Percentiles rank a stretch among this genome's conserved stretches.
These are phyloP conservation scores for Funneliformis mosseae DNA, from an alignment of 192 early-diverging fungal genomes.

Conservation along the genomic window DNA sequence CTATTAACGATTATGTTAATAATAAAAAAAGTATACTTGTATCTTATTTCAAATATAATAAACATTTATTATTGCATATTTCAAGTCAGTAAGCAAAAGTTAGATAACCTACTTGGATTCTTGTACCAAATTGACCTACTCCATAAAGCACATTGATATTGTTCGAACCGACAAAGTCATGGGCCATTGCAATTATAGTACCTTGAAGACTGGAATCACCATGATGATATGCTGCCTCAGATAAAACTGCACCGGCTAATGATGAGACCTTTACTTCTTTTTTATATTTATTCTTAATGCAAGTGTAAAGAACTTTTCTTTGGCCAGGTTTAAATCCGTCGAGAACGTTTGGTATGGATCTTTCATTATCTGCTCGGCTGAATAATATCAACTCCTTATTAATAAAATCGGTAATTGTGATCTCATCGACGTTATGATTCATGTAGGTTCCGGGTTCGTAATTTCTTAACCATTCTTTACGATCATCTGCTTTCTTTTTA, in stretches of 20 bases:
- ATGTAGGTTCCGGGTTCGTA: constrained; percentile 90
- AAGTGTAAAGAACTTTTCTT: constrained; percentile 89
- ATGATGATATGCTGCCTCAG: constrained; percentile 94
- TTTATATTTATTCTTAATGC: constrained; percentile 80
- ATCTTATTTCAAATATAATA: not conserved
- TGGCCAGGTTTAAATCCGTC: constrained; percentile 98
- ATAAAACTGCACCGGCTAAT: constrained; percentile 86
- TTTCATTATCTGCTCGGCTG: constrained; percentile 90
- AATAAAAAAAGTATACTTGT: not conserved
- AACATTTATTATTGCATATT: not conserved
- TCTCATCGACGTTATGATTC: constrained; percentile 76
- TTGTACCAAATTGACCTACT: constrained; percentile 89
- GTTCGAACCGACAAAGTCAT: constrained; percentile 95
- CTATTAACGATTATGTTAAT: constrained; percentile 30
- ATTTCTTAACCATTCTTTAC: constrained; percentile 89
- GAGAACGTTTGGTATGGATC: constrained; percentile 91
- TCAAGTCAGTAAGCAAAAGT: not conserved
- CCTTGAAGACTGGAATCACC: constrained; percentile 82
- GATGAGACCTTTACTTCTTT: constrained; percentile 77
- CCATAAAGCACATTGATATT: constrained; percentile 88
- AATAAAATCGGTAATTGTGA: constrained; percentile 89
- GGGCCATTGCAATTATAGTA: constrained; percentile 92
- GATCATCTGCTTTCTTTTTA: constrained; percentile 91
- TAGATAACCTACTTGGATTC: constrained; percentile 55
- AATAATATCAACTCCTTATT: constrained; percentile 94